Conservation (phyloP, 352 stramenopile genomes). For the Pythium dissimile region DNA sequence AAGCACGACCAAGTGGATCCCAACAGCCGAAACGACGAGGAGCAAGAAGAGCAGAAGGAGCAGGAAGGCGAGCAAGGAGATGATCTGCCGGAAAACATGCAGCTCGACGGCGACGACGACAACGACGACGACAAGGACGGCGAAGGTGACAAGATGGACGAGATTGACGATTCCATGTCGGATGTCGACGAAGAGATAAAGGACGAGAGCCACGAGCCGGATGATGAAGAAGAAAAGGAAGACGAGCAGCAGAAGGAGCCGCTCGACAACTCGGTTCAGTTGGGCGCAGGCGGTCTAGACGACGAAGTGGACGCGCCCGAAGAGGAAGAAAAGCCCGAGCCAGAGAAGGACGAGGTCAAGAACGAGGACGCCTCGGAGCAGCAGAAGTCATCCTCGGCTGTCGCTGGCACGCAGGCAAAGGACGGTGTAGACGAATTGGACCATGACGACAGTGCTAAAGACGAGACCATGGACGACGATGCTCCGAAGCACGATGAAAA, state of each 20-base stretch:
- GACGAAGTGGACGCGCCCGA: constrained; percentile 49
- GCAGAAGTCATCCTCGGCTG: constrained; percentile 41
- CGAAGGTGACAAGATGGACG: constrained; percentile 24
- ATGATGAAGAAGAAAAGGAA: constrained; percentile 55
- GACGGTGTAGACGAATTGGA: constrained; percentile 78
- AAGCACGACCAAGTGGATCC: constrained; percentile 42
- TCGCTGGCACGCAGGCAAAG: constrained; percentile 78
- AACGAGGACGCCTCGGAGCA: constrained; percentile 49
- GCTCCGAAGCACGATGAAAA: constrained; percentile 37
- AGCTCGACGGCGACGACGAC: constrained; percentile 81
- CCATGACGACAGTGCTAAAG: constrained; percentile 29
- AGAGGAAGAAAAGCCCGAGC: constrained; percentile 51
- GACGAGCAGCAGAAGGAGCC: constrained; percentile 70
- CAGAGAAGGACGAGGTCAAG: constrained; percentile 59
- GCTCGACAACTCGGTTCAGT: constrained; percentile 61
- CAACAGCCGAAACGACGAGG: constrained; percentile 27
- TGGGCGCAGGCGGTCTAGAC: constrained; percentile 67
- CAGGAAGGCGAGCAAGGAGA: constrained; percentile 52
- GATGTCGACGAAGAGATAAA: constrained; percentile 31
- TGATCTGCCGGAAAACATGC: constrained; percentile 82
- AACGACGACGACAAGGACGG: constrained; percentile 28
- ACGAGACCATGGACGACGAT: constrained; percentile 39
- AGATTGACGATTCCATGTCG: constrained; percentile 63
- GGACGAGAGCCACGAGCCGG: constrained; percentile 37
- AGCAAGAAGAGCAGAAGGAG: constrained; percentile 54